A percentile compares a stretch with the other conserved stretches of the same genome.
These are phyloP conservation scores for Zangia roseola DNA, from an alignment of 768 basidiomycete species.

Conservation along the genomic window DNA sequence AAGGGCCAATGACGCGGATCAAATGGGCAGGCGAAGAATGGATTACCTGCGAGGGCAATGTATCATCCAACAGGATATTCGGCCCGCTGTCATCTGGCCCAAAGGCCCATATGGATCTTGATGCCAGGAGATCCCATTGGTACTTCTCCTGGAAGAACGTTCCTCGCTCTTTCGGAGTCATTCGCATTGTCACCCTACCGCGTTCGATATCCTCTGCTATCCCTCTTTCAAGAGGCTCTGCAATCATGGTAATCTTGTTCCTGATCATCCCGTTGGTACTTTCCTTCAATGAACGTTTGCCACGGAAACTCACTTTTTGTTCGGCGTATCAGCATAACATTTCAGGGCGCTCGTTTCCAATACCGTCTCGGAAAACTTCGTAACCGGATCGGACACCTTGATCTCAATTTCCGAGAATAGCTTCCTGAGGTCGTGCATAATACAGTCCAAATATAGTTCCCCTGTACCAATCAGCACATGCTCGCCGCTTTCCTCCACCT, in stretches of 20 bases:
- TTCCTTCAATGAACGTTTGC: slow-evolving; percentile 1
- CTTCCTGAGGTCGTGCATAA: slow-evolving; percentile 91
- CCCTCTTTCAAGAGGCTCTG: slow-evolving; percentile 94
- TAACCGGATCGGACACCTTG: slow-evolving; percentile 99
- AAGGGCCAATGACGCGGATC: neutral
- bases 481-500: slow-evolving; percentile 98
- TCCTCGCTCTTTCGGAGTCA: slow-evolving; percentile 93
- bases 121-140: slow-evolving; percentile 97
- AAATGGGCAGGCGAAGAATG: neutral
- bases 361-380: slow-evolving; percentile 97
- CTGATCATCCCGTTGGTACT: slow-evolving; percentile 41
- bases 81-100: slow-evolving; percentile 95
- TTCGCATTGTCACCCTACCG: slow-evolving; percentile 89
- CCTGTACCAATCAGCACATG: slow-evolving; percentile 97
- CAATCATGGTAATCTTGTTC: slow-evolving; percentile 99
- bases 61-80: slow-evolving; percentile 93
- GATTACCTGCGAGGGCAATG: slow-evolving; percentile 85
- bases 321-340: slow-evolving; percentile 98
- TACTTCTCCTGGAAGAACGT: slow-evolving; percentile 96
- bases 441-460: slow-evolving; percentile 94
- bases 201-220: slow-evolving; percentile 96
- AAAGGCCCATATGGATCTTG: slow-evolving; percentile 99
- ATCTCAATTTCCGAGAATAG: slow-evolving; percentile 98
- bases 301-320: slow-evolving; percentile 77
- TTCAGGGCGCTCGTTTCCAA: slow-evolving; percentile 96